phyloP scores from a whole-genome alignment of 257 asterid species.

The Capsicum chinense region DNA sequence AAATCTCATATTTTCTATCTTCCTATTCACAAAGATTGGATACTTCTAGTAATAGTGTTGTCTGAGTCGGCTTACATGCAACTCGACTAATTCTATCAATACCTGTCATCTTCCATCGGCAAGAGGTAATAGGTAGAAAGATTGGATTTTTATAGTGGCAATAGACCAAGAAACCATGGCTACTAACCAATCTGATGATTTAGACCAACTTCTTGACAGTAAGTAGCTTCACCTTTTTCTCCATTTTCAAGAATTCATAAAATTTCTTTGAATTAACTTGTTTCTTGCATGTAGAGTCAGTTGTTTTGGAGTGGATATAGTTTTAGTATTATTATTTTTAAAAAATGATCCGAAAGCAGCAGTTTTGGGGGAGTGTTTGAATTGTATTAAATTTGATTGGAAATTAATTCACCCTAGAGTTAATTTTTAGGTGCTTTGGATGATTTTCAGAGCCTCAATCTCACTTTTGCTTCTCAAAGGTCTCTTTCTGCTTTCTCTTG shows the following conservation, averaged over 20 bases:
- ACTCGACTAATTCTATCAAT: no score
- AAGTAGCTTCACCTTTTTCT: slow-evolving; percentile 34
- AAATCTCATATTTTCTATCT: no score
- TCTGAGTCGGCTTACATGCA: no score
- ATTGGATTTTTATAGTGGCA: neutral
- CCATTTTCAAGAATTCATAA: neutral
- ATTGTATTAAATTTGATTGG: neutral
- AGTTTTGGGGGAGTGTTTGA: neutral
- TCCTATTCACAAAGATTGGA: no score
- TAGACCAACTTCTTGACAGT: slow-evolving; percentile 96
- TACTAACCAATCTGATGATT: slow-evolving; percentile 50
- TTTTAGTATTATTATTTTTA: neutral
- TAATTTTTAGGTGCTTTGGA: slow-evolving; percentile 87
- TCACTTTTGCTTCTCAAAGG: slow-evolving; percentile 81
- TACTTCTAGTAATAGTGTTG: no score
- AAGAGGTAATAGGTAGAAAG: neutral
- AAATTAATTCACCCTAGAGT: neutral
- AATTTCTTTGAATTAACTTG: neutral
- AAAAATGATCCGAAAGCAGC: no score
- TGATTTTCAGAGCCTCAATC: slow-evolving; percentile 94
- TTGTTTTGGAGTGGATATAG: neutral
- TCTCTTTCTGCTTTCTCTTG: slow-evolving; percentile 29
- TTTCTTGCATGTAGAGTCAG: neutral
- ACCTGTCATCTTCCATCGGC: no score
- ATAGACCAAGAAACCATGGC: slow-evolving; percentile 49